These are phyloP conservation scores for Chalciporus sp. DNA, from an alignment of 1,284 basidiomycete genomes.

Conservation along the genomic window DNA sequence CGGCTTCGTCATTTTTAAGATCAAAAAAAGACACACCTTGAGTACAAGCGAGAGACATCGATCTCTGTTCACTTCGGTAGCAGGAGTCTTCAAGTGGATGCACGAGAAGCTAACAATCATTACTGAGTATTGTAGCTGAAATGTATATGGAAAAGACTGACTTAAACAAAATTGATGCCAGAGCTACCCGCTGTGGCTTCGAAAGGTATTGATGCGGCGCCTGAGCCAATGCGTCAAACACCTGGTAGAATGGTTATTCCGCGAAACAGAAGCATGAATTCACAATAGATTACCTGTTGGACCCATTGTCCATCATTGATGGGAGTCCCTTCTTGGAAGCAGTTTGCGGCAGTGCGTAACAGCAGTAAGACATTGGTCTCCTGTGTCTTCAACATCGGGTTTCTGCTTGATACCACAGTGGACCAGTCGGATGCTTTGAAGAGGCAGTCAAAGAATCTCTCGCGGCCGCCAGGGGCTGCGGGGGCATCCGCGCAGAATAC, in stretches of 20 bases:
- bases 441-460: slow-evolving; percentile 61
- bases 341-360: slow-evolving; percentile 81
- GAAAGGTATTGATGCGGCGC: slow-evolving; percentile 57
- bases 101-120: slow-evolving; percentile 59
- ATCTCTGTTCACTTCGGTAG: slow-evolving; percentile 36
- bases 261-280: background rate
- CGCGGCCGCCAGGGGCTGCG: slow-evolving; percentile 46
- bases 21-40: slow-evolving; percentile 41
- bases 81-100: slow-evolving; percentile 45
- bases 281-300: slow-evolving; percentile 43
- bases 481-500: slow-evolving; percentile 62
- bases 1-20: slow-evolving; percentile 9
- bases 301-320: slow-evolving; percentile 53
- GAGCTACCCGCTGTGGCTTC: slow-evolving; percentile 72
- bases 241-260: slow-evolving; percentile 38
- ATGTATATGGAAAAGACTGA: slow-evolving; percentile 38
- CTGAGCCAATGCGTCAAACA: slow-evolving; percentile 54
- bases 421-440: slow-evolving; percentile 75
- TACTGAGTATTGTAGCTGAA: slow-evolving; percentile 8
- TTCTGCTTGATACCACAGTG: slow-evolving; percentile 45
- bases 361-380: slow-evolving; percentile 90
- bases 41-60: slow-evolving; percentile 49
- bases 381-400: slow-evolving; percentile 63
- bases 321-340: slow-evolving; percentile 59
- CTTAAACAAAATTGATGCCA: slow-evolving; percentile 85